phyloP scores from a whole-genome alignment of 345 rosid species.

The Acer saccharum region DNA sequence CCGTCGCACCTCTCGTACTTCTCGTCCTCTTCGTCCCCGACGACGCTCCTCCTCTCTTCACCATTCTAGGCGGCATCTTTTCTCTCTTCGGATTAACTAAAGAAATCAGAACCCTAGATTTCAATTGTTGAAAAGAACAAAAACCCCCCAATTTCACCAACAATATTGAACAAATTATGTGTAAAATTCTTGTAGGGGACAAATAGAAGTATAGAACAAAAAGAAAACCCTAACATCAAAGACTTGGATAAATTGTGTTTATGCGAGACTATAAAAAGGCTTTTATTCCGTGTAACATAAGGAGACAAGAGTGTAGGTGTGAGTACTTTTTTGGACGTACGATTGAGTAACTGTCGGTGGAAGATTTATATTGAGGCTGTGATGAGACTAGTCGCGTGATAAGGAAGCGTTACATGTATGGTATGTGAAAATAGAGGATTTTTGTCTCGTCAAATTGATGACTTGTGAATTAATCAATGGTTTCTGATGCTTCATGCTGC shows the following conservation, averaged over 20 bases:
- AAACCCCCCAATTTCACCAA: neutral
- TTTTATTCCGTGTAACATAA: neutral
- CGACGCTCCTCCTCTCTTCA: conserved; percentile 61
- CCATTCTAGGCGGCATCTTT: conserved; percentile 74
- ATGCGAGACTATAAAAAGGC: no score
- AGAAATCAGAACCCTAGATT: conserved; percentile 5
- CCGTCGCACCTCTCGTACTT: conserved; percentile 43
- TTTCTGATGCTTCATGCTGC: neutral
- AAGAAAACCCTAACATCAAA: neutral
- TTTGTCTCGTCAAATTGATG: no score
- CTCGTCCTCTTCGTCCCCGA: conserved; percentile 53
- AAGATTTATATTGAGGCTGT: neutral
- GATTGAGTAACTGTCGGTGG: neutral
- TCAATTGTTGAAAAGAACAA: neutral
- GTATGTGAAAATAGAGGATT: neutral
- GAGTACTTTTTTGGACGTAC: neutral
- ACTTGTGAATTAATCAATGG: neutral
- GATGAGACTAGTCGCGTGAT: neutral
- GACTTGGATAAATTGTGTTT: no score
- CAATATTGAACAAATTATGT: neutral
- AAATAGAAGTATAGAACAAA: no score
- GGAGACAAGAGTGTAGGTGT: neutral
- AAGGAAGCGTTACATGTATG: neutral
- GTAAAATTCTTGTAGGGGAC: no score
- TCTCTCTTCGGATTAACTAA: neutral